Evolutionary conservation across 495 filamentous ascomycete genomes (phyloP).

Genomic region (Hyaloscypha bicolor): DNA sequence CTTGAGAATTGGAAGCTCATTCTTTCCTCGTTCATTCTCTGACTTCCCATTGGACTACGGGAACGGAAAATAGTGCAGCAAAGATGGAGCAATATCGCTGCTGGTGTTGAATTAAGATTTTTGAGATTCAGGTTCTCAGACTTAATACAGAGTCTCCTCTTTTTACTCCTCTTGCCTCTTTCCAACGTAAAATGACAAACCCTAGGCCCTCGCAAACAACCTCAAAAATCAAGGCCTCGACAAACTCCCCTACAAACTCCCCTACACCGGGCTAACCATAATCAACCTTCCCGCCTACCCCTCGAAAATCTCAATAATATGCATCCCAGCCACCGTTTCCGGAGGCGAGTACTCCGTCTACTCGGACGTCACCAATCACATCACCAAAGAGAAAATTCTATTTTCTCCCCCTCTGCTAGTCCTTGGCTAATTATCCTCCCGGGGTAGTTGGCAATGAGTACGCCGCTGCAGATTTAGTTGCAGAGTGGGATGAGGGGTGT

Average conservation of each 20-base stretch:
- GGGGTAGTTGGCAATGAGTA: slow-evolving; percentile 53
- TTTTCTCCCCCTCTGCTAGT: slow-evolving; percentile 50
- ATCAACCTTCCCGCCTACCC: slow-evolving; percentile 24
- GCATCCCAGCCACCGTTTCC: slow-evolving; percentile 64
- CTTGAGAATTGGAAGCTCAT: too few species aligned
- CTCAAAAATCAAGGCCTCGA: not conserved
- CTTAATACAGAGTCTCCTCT: not conserved
- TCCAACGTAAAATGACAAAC: not conserved
- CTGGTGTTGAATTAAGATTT: too few species aligned
- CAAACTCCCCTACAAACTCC: not conserved
- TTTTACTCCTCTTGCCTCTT: not conserved
- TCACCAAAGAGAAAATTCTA: slow-evolving; percentile 53
- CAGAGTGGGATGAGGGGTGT: slow-evolving; percentile 63
- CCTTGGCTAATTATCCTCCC: slow-evolving; percentile 62
- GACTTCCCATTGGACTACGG: too few species aligned
- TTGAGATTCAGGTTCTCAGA: too few species aligned
- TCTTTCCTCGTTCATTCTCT: too few species aligned
- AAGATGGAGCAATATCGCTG: too few species aligned
- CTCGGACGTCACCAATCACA: slow-evolving; percentile 57
- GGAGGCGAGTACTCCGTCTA: slow-evolving; percentile 62
- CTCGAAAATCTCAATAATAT: slow-evolving; percentile 56
- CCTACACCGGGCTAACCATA: not conserved
- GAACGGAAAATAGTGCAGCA: too few species aligned
- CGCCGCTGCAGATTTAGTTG: slow-evolving; percentile 62
- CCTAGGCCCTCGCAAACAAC: slow-evolving; percentile 1